Base-by-base conservation (phyloP, 1,284 basidiomycete genomes). In the Tilletia indica region DNA sequence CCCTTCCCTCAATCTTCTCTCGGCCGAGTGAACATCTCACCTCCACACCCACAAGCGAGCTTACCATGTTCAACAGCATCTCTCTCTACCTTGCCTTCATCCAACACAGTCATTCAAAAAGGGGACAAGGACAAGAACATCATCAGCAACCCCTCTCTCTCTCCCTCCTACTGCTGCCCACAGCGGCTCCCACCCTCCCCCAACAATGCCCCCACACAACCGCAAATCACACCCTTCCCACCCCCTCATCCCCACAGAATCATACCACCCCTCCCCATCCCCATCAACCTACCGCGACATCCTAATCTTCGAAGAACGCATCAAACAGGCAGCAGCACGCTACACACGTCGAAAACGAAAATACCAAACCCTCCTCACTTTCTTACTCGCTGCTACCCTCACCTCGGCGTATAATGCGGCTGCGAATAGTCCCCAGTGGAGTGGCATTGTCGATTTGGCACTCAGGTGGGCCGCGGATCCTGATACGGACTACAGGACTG, bases 241-340 rank as follows among this genome's bases (percentile, higher is more conserved):
- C 61, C 34, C 61, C 19, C 61, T 64, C 31, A 64, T 64, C 61
- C 61, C 61, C 9, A 64, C 61, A 2, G 72, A 72, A 42, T 73
- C 77, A 0, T 78, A 76, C 69, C 58, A 70, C 25, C 92, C 92
- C 0, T 85, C 89, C 12, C 88, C 89, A 74, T 92, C 93, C 83
- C 87, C 87, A 67, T 87, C 89, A 19, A 94, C 93, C 0, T 94
- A 92, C 84, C 88, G 92, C 64, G 96, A 99, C 84, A 87, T 99
- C 38, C 88, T 98, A 49, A 87, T 94, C 68, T 98, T 99, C 76
- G 96, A 99, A 86, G 95, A 99, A 85, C 88, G 97, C 19, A 89
- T 99, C 70, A 98, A 98, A 86, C 92, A 92, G 68, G 98, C 93
- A 84, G 93, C 93, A 3, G 89, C 91, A 11, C 89, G 89, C 74